Evolutionary conservation across 1,284 basidiomycete species (phyloP), one percentile per base, ranked within the genome.

Genomic region (Tilletia setariae): DNA sequence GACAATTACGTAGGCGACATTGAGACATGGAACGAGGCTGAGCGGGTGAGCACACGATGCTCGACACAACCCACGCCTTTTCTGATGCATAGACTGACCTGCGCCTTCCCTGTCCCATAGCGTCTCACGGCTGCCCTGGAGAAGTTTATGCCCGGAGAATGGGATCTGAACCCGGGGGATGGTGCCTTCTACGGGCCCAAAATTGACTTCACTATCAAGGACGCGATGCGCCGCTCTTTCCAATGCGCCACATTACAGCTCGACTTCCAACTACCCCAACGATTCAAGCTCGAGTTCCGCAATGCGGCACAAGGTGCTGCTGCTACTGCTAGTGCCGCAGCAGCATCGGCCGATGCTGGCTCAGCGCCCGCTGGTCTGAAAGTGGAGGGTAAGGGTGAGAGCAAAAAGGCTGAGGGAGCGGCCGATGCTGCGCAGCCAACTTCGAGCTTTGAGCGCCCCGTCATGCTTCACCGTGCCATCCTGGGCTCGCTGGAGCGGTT

Each of bases 161-260:
- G 96, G 96, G 89, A 91, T 73, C 85, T 95, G 69, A 97, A 97
- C 84, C 92, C 93, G 6, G 95, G 93, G 63, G 96, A 99, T 81
- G 96, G 96, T 65, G 96, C 96, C 8, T 84, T 85, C 78, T 85
- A 85, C 76, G 84, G 84, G 0, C 84, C 84, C 79, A 82, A 97
- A 86, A 96, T 98, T 82, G 96, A 98, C 84, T 96, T 99, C 84
- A 94, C 92, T 71, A 92, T 98, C 83, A 89, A 89, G 43, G 96
- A 99, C 81, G 95, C 96, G 0, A 89, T 88, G 70, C 90, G 94
- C 63, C 92, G 93, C 43, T 94, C 75, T 49, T 73, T 94, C 89
- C 96, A 99, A 85, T 98, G 96, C 78, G 95, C 94, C 59, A 98
- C 96, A 2, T 98, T 98, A 83, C 92, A 98, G 84, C 91, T 99